Base-by-base conservation (phyloP, 192 early-diverging fungal genomes). In the Coemansia sp. region DNA sequence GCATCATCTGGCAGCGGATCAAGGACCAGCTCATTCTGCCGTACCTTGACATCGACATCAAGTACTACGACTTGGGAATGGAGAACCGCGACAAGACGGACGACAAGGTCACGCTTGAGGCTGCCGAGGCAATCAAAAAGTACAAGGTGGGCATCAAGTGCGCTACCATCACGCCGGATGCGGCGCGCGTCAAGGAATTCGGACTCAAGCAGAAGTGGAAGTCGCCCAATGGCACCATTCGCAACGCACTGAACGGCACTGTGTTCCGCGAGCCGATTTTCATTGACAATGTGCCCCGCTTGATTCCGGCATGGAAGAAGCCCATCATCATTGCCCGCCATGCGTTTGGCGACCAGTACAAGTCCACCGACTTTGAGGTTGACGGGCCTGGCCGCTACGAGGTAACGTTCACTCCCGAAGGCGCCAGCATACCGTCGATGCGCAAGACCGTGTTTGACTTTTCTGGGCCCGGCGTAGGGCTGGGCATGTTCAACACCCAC, bases 121-220 rank as follows among this genome's bases (percentile, higher is more conserved):
- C 96, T 26, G 96, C 96, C 42, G 90, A 94, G 63, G 96, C 96
- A 12, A 96, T 96, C 78, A 87, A 89, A 69, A 91, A 94, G 84
- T 94, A 96, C 86, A 93, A 94, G 65, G 94, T 94, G 50, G 88
- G 93, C 61, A 98, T 98, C 83, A 98, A 98, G 83, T 98, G 96
- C 70, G 96, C 96, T 7, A 98, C 96, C 36, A 98, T 98, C 72
- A 98, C 96, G 18, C 94, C 96, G 11, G 96, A 98, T 68, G 88
- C 91, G 49, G 90, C 85, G 15, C 89, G 96, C 64, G 93, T 98
- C 46, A 79, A 91, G 63, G 93, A 96, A 79, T 98, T 96, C 81
- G 88, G 88, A 26, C 79, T 98, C 52, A 96, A 98, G 87, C 72
- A 93, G 76, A 98, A 94, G 90, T 98, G 93, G 93, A 96, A 89